A percentile compares a stretch with the other conserved stretches of the same genome.
Conservation (phyloP, 176 grass and related monocot genomes). For the Elaeis guineensis region DNA sequence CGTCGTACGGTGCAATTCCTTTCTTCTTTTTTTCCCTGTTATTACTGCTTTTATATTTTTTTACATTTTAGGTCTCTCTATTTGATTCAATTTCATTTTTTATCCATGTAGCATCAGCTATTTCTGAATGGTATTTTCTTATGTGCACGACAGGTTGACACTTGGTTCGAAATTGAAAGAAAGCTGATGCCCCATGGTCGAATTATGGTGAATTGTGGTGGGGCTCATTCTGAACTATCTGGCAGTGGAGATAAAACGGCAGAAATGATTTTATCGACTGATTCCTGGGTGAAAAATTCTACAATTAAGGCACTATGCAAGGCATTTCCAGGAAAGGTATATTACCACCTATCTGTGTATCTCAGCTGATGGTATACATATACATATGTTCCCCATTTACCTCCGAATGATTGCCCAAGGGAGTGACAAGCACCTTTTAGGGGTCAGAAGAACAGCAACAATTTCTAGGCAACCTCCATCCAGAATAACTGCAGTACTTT, state of each 20-base stretch:
- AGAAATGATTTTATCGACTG: constrained; percentile 11
- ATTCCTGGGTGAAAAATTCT: constrained; percentile 58
- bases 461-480: too few relatives aligned
- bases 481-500: too few relatives aligned
- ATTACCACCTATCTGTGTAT: neutral
- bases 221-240: constrained; percentile 47
- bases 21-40: too few relatives aligned
- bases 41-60: too few relatives aligned
- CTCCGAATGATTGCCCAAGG: too few relatives aligned
- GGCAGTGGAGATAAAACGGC: constrained; percentile 27
- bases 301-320: constrained; percentile 66
- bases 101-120: neutral
- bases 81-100: too few relatives aligned
- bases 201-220: constrained; percentile 90
- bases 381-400: neutral
- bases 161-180: constrained; percentile 67
- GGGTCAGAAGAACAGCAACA: too few relatives aligned
- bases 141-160: constrained; percentile 47
- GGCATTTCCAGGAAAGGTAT: constrained; percentile 71
- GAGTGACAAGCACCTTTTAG: too few relatives aligned
- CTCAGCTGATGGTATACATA: neutral
- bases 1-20: too few relatives aligned
- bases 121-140: constrained; percentile 8
- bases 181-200: constrained; percentile 71
- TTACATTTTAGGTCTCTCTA: too few relatives aligned